Conservation (phyloP, 1,284 basidiomycete genomes). For the Ganoderma boninense region DNA sequence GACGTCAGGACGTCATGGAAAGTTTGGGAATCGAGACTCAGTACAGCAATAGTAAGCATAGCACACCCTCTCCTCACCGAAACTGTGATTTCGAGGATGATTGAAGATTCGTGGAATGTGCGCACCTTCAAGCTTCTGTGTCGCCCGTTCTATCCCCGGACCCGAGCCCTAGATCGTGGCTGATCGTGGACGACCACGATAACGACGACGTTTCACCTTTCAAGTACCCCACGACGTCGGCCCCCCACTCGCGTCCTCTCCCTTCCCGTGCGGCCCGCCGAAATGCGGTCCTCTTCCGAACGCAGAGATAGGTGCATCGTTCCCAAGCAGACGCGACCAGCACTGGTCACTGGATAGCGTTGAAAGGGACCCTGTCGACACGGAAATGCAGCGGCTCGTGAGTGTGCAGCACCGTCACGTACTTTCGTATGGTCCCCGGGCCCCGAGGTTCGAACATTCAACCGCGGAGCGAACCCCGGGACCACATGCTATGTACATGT, state of each 20-base stretch:
- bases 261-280: background rate
- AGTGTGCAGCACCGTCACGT: background rate
- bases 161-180: background rate
- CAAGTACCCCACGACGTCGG: no score
- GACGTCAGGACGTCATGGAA: slow-evolving; percentile 51
- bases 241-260: no score
- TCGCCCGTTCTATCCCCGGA: slow-evolving; percentile 70
- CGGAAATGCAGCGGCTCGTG: background rate
- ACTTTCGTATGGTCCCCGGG: slow-evolving; percentile 53
- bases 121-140: slow-evolving; percentile 63
- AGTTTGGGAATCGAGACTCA: no score
- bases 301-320: no score
- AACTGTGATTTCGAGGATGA: no score
- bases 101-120: slow-evolving; percentile 44
- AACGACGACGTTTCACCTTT: no score
- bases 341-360: background rate
- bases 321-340: no score
- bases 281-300: no score
- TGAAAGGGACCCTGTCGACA: background rate
- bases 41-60: no score
- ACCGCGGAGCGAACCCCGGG: background rate
- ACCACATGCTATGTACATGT: background rate
- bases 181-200: no score
- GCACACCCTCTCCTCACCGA: no score
- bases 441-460: background rate